Percentiles rank a stretch among this genome's conserved stretches.
Evolutionary conservation across 2,329 filamentous ascomycete genomes (phyloP).

Genomic region (Talaromyces sp.): DNA sequence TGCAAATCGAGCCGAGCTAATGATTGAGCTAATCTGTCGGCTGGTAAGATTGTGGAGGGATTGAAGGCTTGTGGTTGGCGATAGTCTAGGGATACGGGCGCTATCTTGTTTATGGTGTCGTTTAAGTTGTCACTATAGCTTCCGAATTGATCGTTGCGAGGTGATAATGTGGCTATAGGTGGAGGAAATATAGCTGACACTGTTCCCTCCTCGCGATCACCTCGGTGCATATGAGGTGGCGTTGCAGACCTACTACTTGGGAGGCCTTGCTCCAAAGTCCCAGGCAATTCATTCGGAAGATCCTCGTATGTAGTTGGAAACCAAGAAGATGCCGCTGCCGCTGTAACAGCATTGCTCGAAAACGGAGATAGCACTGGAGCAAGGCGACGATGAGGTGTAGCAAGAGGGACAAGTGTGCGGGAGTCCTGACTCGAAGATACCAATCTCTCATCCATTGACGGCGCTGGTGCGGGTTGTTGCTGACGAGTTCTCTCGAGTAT

Average conservation of each 20-base stretch:
- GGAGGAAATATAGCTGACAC: background rate
- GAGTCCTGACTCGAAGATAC: background rate
- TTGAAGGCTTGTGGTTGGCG: background rate
- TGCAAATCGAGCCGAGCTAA: background rate
- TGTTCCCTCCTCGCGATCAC: background rate
- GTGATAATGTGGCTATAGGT: background rate
- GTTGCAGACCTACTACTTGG: slow-evolving; percentile 27
- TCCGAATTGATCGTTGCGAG: background rate
- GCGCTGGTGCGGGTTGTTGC: background rate
- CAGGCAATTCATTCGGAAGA: slow-evolving; percentile 24
- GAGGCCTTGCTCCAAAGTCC: slow-evolving; percentile 29
- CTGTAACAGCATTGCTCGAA: background rate
- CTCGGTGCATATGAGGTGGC: slow-evolving; percentile 27
- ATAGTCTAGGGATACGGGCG: background rate
- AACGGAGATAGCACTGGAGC: background rate
- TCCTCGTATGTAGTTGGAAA: background rate
- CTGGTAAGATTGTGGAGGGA: background rate
- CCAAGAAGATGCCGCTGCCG: background rate
- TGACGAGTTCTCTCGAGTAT: slow-evolving; percentile 21
- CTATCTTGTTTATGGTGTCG: background rate
- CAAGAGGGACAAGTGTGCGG: background rate
- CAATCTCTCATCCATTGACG: background rate
- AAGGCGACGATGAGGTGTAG: background rate
- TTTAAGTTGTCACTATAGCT: background rate
- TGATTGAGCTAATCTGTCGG: background rate